Evolutionary conservation across 768 basidiomycete genomes (phyloP).

Genomic region (Boletus subcaerulescens): DNA sequence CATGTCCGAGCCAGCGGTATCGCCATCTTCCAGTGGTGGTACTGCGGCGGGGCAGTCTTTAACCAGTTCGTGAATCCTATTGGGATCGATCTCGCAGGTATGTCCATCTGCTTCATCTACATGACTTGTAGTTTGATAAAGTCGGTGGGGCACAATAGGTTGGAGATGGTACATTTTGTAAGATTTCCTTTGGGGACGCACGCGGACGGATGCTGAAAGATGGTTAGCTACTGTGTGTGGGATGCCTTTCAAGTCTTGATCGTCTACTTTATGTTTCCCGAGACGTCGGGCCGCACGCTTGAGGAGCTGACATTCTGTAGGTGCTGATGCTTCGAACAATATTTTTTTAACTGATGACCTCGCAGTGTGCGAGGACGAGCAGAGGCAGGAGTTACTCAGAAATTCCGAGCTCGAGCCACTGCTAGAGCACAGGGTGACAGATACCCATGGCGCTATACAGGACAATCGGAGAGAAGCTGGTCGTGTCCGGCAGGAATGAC

Average conservation of each 20-base stretch:
- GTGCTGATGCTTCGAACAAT: neutral
- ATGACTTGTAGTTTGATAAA: neutral
- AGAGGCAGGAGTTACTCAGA: neutral
- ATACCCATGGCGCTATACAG: constrained; percentile 14
- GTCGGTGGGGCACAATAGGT: neutral
- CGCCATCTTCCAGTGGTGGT: constrained; percentile 57
- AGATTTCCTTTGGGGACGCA: neutral
- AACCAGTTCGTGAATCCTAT: constrained; percentile 17
- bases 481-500: too few species aligned
- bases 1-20: constrained; percentile 60
- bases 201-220: neutral
- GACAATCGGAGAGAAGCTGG: too few species aligned
- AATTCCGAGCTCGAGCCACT: neutral
- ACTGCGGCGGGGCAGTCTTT: constrained; percentile 33
- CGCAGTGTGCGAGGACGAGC: constrained; percentile 3
- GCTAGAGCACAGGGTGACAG: neutral
- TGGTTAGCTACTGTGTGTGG: constrained; percentile 15
- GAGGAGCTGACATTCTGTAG: constrained; percentile 19
- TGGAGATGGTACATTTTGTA: constrained; percentile 17
- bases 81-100: constrained; percentile 10
- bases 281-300: constrained; percentile 17
- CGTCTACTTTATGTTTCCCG: constrained; percentile 19
- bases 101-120: neutral
- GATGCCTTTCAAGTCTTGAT: constrained; percentile 11
- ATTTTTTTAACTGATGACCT: too few species aligned